Evolutionary conservation across 306 rosid genomes (phyloP), one percentile per base, ranked within the genome.

Genomic region (Phaseolus lunatus): DNA sequence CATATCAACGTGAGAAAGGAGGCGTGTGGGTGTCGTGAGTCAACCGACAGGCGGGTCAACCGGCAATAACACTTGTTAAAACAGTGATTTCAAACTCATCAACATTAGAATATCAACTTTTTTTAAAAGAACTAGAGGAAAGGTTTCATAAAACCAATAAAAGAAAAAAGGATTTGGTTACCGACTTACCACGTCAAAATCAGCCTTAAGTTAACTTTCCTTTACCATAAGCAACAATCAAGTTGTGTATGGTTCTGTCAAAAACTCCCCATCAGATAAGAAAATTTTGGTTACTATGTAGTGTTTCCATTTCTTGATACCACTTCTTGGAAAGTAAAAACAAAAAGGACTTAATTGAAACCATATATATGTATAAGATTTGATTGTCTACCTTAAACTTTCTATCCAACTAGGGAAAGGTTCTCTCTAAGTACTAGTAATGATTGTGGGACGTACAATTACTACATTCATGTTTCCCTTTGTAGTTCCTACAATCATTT

Each of bases 391-490:
- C 97, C 94, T 91, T 9, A 87, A 13, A 20, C 98, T 96, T 86
- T 93, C 98, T 1, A 89, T 68, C 97, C 96, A 93, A 39, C 98
- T 97, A 0, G 98, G 89, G 62, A 93, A 93, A 7, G 98, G 98
- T 77, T 93, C 96, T 84, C 7, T 91, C 67, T 52, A 87, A 76
- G 98, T 93, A 43, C 98, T 87, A 16, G 89, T 83, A 29, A 93
- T 12, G 7, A 91, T 87, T 0, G 96, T 87, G 3, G 97, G 97
- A 52, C 98, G 90, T 9, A 91, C 10, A 64, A 86, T 86, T 23
- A 86, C 88, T 16, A 88, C 81, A 3, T 88, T 72, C 47, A 83
- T 14, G 13, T 85, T 67, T 47, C 41, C 90, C 63, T 90, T 89
- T 0, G 19, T 18, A 0, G 85, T 73, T 69, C 52, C 91, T 5